Percentiles rank a stretch among this genome's conserved stretches.
Conservation (phyloP, 2,329 filamentous ascomycete genomes). For the Paecilomyces niveus region DNA sequence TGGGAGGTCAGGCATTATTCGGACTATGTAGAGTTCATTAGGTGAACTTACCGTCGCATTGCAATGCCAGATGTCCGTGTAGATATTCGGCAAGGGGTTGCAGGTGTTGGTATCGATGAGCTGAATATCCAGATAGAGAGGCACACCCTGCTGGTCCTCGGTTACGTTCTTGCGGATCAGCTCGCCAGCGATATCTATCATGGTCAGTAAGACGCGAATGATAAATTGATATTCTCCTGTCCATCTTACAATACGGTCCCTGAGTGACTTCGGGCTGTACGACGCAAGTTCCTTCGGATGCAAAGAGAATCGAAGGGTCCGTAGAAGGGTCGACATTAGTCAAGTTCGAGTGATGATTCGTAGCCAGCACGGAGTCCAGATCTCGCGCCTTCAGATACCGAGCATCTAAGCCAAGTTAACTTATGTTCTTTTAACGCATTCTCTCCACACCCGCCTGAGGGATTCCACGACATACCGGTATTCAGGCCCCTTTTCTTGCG, state of each 20-base stretch:
- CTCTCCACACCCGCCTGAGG: not conserved
- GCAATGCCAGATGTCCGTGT: conserved; percentile 35
- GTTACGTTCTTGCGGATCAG: conserved; percentile 30
- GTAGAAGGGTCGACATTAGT: conserved; percentile 12
- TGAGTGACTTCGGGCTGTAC: conserved; percentile 48
- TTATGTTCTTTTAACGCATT: not conserved
- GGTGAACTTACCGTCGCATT: conserved; percentile 27
- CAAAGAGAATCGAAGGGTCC: conserved; percentile 20
- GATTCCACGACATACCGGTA: conserved; percentile 11
- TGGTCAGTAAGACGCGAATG: not conserved
- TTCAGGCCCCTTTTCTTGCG: conserved; percentile 34
- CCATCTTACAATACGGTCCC: conserved; percentile 44
- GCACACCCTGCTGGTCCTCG: conserved; percentile 29
- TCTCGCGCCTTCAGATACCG: conserved; percentile 26
- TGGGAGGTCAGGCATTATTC: not conserved
- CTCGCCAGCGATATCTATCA: conserved; percentile 27
- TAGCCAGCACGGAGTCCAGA: conserved; percentile 26
- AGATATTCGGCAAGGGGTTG: conserved; percentile 28
- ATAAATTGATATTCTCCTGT: not conserved
- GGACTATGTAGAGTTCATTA: too few relatives aligned
- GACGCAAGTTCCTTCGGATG: conserved; percentile 37
- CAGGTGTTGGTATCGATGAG: conserved; percentile 35
- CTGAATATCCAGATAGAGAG: conserved; percentile 35
- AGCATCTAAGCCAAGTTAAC: conserved; percentile 5
- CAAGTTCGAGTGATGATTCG: conserved; percentile 32